Percentiles rank a stretch among this genome's conserved stretches.
phyloP scores from a whole-genome alignment of 2,329 filamentous ascomycete genomes.

The Graphilbum ipis-grandicollis region DNA sequence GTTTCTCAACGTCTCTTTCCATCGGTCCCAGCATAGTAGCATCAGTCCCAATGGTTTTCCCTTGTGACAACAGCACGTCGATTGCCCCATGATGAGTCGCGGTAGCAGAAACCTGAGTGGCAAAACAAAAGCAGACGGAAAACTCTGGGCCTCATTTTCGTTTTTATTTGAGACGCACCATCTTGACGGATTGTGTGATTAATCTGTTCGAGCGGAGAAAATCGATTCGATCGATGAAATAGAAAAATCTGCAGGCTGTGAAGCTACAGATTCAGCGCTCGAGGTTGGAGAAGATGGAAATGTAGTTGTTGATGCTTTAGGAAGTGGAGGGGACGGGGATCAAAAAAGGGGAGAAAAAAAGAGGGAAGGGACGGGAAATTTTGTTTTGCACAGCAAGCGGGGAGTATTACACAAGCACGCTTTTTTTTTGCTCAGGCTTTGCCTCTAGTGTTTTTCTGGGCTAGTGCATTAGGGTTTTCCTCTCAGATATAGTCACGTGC shows the following conservation, averaged over 20 bases:
- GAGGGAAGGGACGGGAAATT: conserved; percentile 2
- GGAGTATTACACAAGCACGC: conserved; percentile 26
- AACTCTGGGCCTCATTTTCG: too few species aligned
- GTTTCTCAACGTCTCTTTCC: too few species aligned
- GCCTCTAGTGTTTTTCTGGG: conserved; percentile 1
- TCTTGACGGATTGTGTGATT: conserved; percentile 44
- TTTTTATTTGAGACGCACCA: too few species aligned
- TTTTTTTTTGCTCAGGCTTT: conserved; percentile 3
- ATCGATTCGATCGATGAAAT: conserved; percentile 29
- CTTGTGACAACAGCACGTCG: too few species aligned
- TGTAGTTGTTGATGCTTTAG: conserved; percentile 3
- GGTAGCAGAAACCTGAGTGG: too few species aligned
- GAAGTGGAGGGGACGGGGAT: conserved; percentile 1
- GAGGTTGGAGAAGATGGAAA: conserved; percentile 21
- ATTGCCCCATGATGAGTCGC: too few species aligned
- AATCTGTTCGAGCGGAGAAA: conserved; percentile 23
- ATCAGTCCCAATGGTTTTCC: too few species aligned
- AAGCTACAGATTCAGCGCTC: conserved; percentile 33
- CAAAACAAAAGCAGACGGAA: too few species aligned
- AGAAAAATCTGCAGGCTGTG: conserved; percentile 17
- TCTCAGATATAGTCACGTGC: conserved; percentile 5
- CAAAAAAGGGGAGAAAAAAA: conserved; percentile 16
- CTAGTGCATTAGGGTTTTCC: conserved; percentile 10
- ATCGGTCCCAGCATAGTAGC: too few species aligned
- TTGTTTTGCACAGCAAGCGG: conserved; percentile 7